Conservation (phyloP, 2,329 filamentous ascomycete genomes). For the Xylaria sp. region DNA sequence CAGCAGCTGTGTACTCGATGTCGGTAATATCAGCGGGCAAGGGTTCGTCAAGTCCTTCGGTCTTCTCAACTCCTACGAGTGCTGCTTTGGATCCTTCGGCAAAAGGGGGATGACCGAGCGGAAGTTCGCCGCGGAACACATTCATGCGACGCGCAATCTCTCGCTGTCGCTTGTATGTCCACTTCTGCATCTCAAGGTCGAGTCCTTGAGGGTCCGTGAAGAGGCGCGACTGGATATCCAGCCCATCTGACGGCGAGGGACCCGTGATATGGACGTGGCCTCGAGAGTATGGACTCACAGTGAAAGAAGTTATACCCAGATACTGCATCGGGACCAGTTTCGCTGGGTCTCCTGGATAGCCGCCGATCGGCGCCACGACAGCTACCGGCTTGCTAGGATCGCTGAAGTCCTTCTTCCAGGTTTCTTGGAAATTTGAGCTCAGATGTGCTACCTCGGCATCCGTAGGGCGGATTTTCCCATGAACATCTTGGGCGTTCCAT, state of each 20-base stretch:
- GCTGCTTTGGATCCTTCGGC: conserved; percentile 53
- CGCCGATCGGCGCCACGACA: no score
- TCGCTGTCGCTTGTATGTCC: conserved; percentile 71
- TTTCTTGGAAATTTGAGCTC: conserved; percentile 39
- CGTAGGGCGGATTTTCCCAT: conserved; percentile 40
- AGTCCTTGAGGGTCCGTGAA: conserved; percentile 55
- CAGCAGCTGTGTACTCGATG: conserved; percentile 57
- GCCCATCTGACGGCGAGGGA: conserved; percentile 12
- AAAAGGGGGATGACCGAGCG: conserved; percentile 57
- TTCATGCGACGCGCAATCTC: conserved; percentile 66
- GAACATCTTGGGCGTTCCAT: conserved; percentile 41
- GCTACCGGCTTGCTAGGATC: conserved; percentile 24
- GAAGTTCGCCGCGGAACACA: conserved; percentile 59
- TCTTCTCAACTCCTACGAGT: conserved; percentile 42
- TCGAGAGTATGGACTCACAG: conserved; percentile 67
- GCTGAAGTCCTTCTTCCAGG: conserved; percentile 41
- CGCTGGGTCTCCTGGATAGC: conserved; percentile 10
- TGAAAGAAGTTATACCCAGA: conserved; percentile 61
- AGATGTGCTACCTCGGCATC: conserved; percentile 39
- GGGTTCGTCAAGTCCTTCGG: conserved; percentile 29
- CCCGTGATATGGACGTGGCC: conserved; percentile 67
- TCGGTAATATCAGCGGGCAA: neutral
- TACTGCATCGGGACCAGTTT: conserved; percentile 54
- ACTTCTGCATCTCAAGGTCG: conserved; percentile 67
- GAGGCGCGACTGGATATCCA: conserved; percentile 21